phyloP scores from a whole-genome alignment of 768 basidiomycete genomes.

The Multifurca ochricompacta region DNA sequence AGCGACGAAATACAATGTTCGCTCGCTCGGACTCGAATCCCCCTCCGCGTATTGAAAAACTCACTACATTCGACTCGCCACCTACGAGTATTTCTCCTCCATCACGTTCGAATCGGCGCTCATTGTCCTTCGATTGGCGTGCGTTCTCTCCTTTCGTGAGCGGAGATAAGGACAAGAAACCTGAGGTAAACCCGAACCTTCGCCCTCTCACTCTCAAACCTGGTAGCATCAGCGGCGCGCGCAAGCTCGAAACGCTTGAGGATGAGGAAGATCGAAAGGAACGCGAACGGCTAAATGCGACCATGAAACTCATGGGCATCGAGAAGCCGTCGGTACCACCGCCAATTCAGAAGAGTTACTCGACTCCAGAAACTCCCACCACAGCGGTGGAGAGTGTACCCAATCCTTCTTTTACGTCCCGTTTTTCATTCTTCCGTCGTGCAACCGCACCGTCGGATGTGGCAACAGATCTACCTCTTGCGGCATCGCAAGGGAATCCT shows the following conservation, averaged over 20 bases:
- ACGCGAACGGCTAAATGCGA: constrained; percentile 79
- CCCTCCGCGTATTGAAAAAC: constrained; percentile 29
- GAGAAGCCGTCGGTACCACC: constrained; percentile 48
- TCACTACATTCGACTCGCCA: constrained; percentile 29
- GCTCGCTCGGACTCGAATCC: constrained; percentile 29
- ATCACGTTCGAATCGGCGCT: constrained; percentile 48
- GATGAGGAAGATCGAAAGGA: constrained; percentile 90
- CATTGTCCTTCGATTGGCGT: constrained; percentile 82
- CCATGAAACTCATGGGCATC: constrained; percentile 94
- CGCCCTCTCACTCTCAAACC: constrained; percentile 71
- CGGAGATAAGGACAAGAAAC: constrained; percentile 65
- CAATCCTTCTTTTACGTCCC: constrained; percentile 31
- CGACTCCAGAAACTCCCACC: constrained; percentile 30
- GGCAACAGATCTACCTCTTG: constrained; percentile 41
- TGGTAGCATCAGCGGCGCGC: constrained; percentile 51
- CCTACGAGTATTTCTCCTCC: constrained; percentile 22
- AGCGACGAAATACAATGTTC: constrained; percentile 58
- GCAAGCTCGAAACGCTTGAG: constrained; percentile 80
- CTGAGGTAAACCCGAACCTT: constrained; percentile 42
- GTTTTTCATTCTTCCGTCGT: constrained; percentile 68
- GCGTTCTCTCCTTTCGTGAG: constrained; percentile 61
- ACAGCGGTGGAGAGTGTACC: constrained; percentile 26
- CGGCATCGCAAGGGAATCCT: constrained; percentile 27
- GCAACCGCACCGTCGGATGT: constrained; percentile 42
- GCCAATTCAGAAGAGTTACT: constrained; percentile 34